Conservation (phyloP, 2,329 filamentous ascomycete species). For the Sporothrix pallida region DNA sequence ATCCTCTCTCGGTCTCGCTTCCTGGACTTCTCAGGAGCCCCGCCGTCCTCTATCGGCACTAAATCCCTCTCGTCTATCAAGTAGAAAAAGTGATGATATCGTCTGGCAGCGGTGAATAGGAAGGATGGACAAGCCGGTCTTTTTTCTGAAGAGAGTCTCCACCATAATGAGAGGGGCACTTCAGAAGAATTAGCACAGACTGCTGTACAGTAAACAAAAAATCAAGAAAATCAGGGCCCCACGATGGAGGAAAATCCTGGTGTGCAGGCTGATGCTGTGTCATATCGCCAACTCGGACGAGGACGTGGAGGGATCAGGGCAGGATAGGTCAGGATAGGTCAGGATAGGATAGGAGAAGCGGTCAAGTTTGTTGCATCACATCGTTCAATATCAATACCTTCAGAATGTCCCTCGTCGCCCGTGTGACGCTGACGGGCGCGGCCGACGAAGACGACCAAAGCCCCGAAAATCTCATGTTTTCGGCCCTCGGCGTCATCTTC, state of each 20-base stretch:
- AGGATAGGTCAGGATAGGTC: not conserved
- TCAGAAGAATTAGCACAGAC: too few relatives aligned
- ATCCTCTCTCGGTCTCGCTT: too few relatives aligned
- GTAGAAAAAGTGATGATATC: not conserved
- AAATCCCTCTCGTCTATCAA: too few relatives aligned
- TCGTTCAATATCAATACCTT: not conserved
- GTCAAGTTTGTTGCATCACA: not conserved
- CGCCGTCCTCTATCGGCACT: too few relatives aligned
- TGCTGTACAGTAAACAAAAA: not conserved
- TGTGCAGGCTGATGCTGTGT: not conserved
- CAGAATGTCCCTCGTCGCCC: slow-evolving; percentile 56
- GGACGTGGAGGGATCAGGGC: too few relatives aligned
- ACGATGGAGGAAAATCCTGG: not conserved
- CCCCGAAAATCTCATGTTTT: slow-evolving; percentile 66
- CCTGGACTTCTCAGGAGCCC: too few relatives aligned
- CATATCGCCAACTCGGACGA: not conserved
- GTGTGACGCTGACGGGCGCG: slow-evolving; percentile 50
- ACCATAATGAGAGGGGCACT: slow-evolving; percentile 2
- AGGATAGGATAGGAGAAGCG: not conserved
- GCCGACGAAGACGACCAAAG: slow-evolving; percentile 44
- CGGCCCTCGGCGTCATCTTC: slow-evolving; percentile 68
- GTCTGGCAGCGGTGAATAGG: not conserved
- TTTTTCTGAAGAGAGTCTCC: not conserved
- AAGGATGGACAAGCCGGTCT: not conserved
- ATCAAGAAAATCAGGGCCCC: not conserved